Conservation (phyloP, 495 filamentous ascomycete species). For the Penicillium alfredii region DNA sequence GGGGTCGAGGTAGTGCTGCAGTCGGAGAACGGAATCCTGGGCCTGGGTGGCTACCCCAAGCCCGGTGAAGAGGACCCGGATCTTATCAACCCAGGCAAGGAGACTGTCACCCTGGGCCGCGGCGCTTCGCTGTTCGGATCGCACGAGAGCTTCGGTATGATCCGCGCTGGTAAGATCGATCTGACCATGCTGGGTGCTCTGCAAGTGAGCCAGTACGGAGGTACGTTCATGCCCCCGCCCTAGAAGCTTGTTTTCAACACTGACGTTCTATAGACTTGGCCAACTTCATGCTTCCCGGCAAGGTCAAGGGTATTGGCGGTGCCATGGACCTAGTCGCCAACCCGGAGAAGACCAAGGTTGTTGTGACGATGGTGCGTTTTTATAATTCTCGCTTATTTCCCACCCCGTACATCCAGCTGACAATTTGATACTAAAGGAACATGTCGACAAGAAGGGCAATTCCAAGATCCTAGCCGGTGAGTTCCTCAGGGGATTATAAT, state of each 20-base stretch:
- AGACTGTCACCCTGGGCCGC: slow-evolving; percentile 75
- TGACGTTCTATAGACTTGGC: slow-evolving; percentile 25
- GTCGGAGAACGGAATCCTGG: slow-evolving; percentile 86
- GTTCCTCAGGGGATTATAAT: slow-evolving; percentile 31
- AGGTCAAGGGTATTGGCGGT: slow-evolving; percentile 89
- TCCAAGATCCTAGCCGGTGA: slow-evolving; percentile 64
- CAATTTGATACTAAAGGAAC: slow-evolving; percentile 42
- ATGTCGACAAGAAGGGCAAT: slow-evolving; percentile 82
- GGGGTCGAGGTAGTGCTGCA: slow-evolving; percentile 78
- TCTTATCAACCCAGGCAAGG: slow-evolving; percentile 89
- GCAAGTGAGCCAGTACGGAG: slow-evolving; percentile 75
- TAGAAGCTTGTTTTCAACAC: background rate
- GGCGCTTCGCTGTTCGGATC: slow-evolving; percentile 77
- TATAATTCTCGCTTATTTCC: too few relatives aligned
- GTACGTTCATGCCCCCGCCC: slow-evolving; percentile 34
- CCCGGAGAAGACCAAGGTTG: slow-evolving; percentile 76
- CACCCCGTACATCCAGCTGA: too few relatives aligned
- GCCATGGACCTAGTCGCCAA: slow-evolving; percentile 90
- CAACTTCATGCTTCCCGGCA: slow-evolving; percentile 73
- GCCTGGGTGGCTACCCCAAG: slow-evolving; percentile 75
- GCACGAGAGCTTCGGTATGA: slow-evolving; percentile 92
- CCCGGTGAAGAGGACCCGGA: slow-evolving; percentile 79
- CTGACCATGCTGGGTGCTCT: slow-evolving; percentile 86
- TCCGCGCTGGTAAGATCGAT: slow-evolving; percentile 79
- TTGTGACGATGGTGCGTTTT: slow-evolving; percentile 79